Evolutionary conservation across 2,329 filamentous ascomycete genomes (phyloP).

Genomic region (Trichoderma sp.): DNA sequence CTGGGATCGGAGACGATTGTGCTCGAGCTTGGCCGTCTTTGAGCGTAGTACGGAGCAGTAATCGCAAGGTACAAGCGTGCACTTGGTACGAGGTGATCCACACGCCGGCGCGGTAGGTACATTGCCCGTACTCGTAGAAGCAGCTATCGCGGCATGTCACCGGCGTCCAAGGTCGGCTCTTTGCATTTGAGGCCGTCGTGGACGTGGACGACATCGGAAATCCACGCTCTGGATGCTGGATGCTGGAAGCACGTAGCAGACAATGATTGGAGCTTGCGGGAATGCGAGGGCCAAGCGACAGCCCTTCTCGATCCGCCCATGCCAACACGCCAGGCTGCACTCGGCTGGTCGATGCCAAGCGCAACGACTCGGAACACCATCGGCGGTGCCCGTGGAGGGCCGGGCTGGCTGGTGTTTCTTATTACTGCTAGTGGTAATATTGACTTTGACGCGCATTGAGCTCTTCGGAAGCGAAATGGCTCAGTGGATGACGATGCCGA

Average conservation of each 20-base stretch:
- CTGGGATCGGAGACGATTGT: not conserved
- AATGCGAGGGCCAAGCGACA: slow-evolving; percentile 2
- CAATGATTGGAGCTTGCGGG: not conserved
- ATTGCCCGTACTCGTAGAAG: not conserved
- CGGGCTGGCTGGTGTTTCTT: not conserved
- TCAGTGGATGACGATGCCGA: not conserved
- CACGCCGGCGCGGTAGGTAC: not conserved
- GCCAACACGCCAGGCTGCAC: not conserved
- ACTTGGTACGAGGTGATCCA: not conserved
- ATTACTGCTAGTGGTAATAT: not conserved
- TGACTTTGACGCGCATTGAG: slow-evolving; percentile 1
- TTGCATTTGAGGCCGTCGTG: not conserved
- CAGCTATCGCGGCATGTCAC: not conserved
- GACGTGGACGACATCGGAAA: not conserved
- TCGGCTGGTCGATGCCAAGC: slow-evolving; percentile 10
- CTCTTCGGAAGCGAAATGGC: slow-evolving; percentile 8
- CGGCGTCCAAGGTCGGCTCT: not conserved
- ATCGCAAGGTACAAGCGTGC: not conserved
- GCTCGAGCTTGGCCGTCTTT: not conserved
- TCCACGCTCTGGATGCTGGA: not conserved
- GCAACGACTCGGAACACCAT: not conserved
- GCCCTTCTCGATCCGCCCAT: not conserved
- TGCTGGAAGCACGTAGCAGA: not conserved
- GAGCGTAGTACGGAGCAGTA: not conserved
- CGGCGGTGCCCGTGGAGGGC: not conserved